Evolutionary conservation across 306 rosid genomes (phyloP).

Genomic region (Bauhinia variegata): DNA sequence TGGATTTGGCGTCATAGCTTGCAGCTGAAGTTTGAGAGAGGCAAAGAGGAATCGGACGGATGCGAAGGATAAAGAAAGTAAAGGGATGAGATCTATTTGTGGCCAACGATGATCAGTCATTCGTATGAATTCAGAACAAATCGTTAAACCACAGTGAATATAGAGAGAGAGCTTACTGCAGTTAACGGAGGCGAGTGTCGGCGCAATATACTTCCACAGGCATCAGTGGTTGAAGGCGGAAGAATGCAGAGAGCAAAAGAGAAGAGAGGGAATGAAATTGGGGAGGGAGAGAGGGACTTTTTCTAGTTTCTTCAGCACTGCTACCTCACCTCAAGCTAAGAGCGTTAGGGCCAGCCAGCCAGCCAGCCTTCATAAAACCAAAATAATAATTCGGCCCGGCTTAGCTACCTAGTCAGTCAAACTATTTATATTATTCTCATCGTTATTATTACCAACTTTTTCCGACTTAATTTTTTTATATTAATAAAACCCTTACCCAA

Average conservation of each 20-base stretch:
- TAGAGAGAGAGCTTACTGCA: slow-evolving; percentile 33
- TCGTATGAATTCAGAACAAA: slow-evolving; percentile 13
- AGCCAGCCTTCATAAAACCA: background rate
- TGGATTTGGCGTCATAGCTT: slow-evolving; percentile 38
- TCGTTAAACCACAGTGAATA: too few relatives aligned
- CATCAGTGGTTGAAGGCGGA: slow-evolving; percentile 14
- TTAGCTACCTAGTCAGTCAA: slow-evolving; percentile 1
- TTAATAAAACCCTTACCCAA: too few relatives aligned
- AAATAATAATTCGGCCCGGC: background rate
- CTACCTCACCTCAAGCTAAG: slow-evolving; percentile 37
- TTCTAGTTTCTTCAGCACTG: slow-evolving; percentile 34
- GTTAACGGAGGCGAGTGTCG: slow-evolving; percentile 11
- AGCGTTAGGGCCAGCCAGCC: slow-evolving; percentile 33
- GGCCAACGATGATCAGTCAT: slow-evolving; percentile 11
- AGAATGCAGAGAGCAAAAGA: slow-evolving; percentile 7
- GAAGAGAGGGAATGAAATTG: background rate
- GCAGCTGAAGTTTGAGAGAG: slow-evolving; percentile 32
- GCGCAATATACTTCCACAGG: slow-evolving; percentile 18
- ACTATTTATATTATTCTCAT: background rate
- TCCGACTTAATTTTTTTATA: background rate
- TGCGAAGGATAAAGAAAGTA: background rate
- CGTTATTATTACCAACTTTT: too few relatives aligned
- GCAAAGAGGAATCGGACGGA: slow-evolving; percentile 3
- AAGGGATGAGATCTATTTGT: slow-evolving; percentile 35
- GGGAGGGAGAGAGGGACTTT: background rate